Evolutionary conservation across 164 flowering plant species (phyloP), one percentile per base, ranked within the genome.

Genomic region (Stephania yunnanensis): DNA sequence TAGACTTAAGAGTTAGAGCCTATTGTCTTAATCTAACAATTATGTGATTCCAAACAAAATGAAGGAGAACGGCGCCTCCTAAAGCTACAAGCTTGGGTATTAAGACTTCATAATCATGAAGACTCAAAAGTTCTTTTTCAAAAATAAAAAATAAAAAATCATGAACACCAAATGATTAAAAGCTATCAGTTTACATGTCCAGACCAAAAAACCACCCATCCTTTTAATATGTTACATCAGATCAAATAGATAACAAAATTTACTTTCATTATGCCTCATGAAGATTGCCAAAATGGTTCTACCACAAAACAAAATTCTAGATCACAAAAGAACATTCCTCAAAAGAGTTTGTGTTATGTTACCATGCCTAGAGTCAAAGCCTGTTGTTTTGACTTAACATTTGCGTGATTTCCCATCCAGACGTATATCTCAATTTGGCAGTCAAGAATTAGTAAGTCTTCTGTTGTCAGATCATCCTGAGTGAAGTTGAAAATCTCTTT

Each of bases 401-500:
- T 82, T 78, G 90, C 82, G 50, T 86, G 85, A 69, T 76, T 70
- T 68, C 96, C 97, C 19, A 90, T 72, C 96, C 97, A 93, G 44
- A 93, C 90, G 82, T 81, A 88, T 46, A 93, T 77, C 80, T 88
- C 97, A 19, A 17, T 75, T 55, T 81, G 82, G 87, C 93, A 89
- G 73, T 91, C 88, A n/a, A 93, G 88, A 22, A 93, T 61, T 29
- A 90, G 78, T 5, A 89, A 83, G 76, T 93, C 96, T 83, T 93
- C 97, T 4, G 97, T 91, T 63, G 87, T 90, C 72, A 93, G 81
- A 83, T 93, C 97, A 79, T 90, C 97, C 76, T 93, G 97, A 20
- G 87, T 79, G 77, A 87, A 93, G 81, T 84, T 91, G 88, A 84
- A 88, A 80, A 93, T 87, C 85, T 93, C 97, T 76, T 83, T 89